These are phyloP conservation scores for Diplosphaera chodatii DNA, from an alignment of 139 green algal genomes.

Conservation along the genomic window DNA sequence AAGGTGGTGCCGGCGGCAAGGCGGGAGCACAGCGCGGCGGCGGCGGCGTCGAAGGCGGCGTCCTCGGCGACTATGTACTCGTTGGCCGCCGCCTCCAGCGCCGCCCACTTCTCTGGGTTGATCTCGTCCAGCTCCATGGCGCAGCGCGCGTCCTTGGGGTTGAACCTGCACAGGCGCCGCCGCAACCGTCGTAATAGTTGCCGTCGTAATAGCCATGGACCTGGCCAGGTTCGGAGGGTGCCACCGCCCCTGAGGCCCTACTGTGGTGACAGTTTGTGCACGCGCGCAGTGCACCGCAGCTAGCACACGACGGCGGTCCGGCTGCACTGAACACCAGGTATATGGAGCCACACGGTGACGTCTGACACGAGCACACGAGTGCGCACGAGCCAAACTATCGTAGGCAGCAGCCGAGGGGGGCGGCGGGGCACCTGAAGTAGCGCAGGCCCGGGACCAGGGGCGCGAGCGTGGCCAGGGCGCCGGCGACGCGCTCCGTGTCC, in stretches of 20 bases:
- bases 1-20: not conserved
- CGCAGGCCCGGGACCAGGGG: conserved; percentile 58
- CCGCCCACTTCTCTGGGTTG: conserved; percentile 51
- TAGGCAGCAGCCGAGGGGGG: too few relatives aligned
- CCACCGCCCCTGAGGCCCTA: too few relatives aligned
- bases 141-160: conserved; percentile 59
- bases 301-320: too few relatives aligned
- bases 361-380: too few relatives aligned
- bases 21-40: conserved; percentile 24
- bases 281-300: too few relatives aligned
- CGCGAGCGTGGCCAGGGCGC: conserved; percentile 54
- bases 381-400: too few relatives aligned
- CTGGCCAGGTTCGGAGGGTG: too few relatives aligned
- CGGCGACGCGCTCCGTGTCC: conserved; percentile 55
- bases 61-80: conserved; percentile 60
- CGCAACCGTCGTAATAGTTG: too few relatives aligned
- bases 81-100: conserved; percentile 55
- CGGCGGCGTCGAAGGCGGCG: conserved; percentile 39
- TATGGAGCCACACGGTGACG: too few relatives aligned
- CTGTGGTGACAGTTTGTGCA: too few relatives aligned
- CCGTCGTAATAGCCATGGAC: too few relatives aligned
- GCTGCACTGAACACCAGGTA: too few relatives aligned
- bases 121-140: conserved; percentile 77
- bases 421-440: conserved; percentile 77
- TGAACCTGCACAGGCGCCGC: conserved; percentile 40